Base-by-base conservation (phyloP, 1,284 basidiomycete genomes). In the Malassezia nana region DNA sequence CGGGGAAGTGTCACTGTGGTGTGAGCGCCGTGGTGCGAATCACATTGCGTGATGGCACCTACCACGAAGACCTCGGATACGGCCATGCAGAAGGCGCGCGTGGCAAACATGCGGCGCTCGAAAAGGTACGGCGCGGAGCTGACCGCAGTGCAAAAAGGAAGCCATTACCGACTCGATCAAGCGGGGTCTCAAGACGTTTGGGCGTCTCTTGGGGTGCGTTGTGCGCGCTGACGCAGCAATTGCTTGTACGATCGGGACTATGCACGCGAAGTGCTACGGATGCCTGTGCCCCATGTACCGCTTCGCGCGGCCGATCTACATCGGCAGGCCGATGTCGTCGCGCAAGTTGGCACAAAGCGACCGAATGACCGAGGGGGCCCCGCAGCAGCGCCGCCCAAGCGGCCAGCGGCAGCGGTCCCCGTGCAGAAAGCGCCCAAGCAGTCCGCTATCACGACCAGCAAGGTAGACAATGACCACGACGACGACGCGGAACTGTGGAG, bases 151-250 rank as follows among this genome's bases (percentile, higher is more conserved):
- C 66, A 92, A 94, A 79, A 98, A 98, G 71, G 92, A 96, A 72
- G 90, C 94, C 0, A 86, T 95, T 0, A 98, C 92, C 0, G 92
- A 98, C 66, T 91, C 81, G 0, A 77, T 92, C 42, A 98, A 98
- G 76, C 83, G 92, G 30, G 82, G 89, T 0, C 78, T 98, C 18
- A 81, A 89, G 45, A 88, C 84, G 62, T 98, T 98, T 74, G 92
- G 94, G 45, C 92, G 91, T 70, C 77, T 96, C 1, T 79, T 96
- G 9, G 92, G 91, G 7, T 62, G 43, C 31, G 61, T 28, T 1
- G 3, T 10, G 25, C 5, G 20, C 4, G 26, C 8, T 22, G 15
- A 16, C 18, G 16, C 31, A 60, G 59, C 18, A 94, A 95, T 69
- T 98, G 92, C 75, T 77, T 95, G 22, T 96, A 96, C 69, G 92